Percentiles rank a stretch among this genome's conserved stretches.
phyloP scores from a whole-genome alignment of 805 yeast species.

The Isabelozyma rhagii region DNA sequence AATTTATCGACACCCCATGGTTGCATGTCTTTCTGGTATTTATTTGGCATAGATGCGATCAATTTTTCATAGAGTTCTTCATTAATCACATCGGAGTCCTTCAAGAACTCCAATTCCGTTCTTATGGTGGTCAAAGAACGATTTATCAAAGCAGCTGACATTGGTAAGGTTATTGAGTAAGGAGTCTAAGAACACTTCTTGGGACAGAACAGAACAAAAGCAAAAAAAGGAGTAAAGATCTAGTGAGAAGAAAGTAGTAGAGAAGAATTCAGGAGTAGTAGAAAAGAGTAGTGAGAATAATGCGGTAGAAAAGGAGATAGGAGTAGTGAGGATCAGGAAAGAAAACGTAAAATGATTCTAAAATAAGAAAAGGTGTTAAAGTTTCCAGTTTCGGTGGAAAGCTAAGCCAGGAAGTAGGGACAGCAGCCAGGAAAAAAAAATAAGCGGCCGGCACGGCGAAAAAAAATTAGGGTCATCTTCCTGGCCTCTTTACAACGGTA shows the following conservation, averaged over 20 bases:
- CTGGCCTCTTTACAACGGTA: too few species aligned
- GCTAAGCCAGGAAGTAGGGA: too few species aligned
- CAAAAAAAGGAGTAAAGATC: not conserved
- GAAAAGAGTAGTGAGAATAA: not conserved
- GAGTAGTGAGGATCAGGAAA: too few species aligned
- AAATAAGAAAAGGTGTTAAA: too few species aligned
- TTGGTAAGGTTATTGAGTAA: constrained; percentile 5
- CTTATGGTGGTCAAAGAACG: constrained; percentile 73
- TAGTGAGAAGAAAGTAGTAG: too few species aligned
- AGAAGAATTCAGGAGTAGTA: too few species aligned
- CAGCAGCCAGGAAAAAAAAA: too few species aligned
- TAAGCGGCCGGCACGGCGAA: too few species aligned
- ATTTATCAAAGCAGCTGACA: constrained; percentile 61
- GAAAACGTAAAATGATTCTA: too few species aligned
- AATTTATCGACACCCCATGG: constrained; percentile 44
- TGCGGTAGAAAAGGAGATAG: too few species aligned
- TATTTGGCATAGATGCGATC: constrained; percentile 51
- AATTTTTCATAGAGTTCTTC: constrained; percentile 53
- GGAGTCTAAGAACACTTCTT: not conserved
- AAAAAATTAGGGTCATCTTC: too few species aligned
- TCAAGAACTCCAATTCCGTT: constrained; percentile 77
- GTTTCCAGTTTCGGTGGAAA: too few species aligned
- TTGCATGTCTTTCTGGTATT: constrained; percentile 48
- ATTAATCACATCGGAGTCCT: constrained; percentile 70
- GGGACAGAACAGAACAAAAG: not conserved